Evolutionary conservation across 345 rosid genomes (phyloP).

Genomic region (Firmiana major): DNA sequence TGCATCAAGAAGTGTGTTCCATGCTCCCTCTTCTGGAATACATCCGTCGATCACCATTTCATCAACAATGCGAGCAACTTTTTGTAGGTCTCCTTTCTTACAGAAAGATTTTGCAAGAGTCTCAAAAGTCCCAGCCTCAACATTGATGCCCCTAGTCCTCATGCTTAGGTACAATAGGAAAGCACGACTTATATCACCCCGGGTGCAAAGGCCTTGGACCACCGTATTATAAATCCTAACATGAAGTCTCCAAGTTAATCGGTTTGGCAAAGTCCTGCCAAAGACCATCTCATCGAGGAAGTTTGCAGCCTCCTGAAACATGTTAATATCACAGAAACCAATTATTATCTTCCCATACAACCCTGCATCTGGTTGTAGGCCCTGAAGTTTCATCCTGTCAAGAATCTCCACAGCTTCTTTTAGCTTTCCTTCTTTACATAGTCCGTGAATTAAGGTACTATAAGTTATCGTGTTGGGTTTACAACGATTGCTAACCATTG

Average conservation of each 20-base stretch:
- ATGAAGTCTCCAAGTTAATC: constrained; percentile 74
- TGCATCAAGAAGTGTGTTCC: constrained; percentile 44
- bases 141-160: constrained; percentile 64
- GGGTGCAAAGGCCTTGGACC: constrained; percentile 52
- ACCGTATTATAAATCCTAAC: constrained; percentile 61
- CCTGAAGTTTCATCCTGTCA: constrained; percentile 91
- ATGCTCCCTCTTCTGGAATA: constrained; percentile 47
- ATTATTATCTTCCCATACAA: constrained; percentile 66
- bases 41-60: constrained; percentile 75
- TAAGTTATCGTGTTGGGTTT: constrained; percentile 71
- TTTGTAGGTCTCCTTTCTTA: constrained; percentile 53
- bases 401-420: constrained; percentile 66
- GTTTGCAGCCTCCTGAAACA: constrained; percentile 77
- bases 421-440: constrained; percentile 69
- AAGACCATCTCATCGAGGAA: constrained; percentile 86
- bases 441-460: constrained; percentile 64
- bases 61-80: constrained; percentile 53
- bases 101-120: constrained; percentile 49
- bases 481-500: constrained; percentile 52
- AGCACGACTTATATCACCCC: constrained; percentile 45
- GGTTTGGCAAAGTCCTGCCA: constrained; percentile 53
- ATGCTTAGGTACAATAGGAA: constrained; percentile 55
- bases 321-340: constrained; percentile 48
- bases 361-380: constrained; percentile 82
- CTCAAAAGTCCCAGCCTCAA: constrained; percentile 40